phyloP scores from a whole-genome alignment of 164 flowering plant genomes.

The Magnolia kwangsiensis region DNA sequence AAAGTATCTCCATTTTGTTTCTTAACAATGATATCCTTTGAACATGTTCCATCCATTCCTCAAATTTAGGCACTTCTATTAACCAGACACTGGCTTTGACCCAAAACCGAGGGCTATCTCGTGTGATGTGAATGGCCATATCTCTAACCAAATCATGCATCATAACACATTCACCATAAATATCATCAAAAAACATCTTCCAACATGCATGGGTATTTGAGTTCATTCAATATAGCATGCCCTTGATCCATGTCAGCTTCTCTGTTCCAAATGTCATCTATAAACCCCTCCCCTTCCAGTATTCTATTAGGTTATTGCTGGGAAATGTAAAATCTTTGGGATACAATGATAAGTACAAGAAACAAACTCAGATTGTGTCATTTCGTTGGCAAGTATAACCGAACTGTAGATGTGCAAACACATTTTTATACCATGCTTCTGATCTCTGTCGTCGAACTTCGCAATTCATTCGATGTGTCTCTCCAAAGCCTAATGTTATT shows the following conservation, averaged over 20 bases:
- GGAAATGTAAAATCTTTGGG: conserved; percentile 10
- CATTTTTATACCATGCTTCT: conserved; percentile 3
- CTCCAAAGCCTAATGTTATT: conserved; percentile 4
- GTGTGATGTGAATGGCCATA: conserved; percentile 20
- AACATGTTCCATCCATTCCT: conserved; percentile 2
- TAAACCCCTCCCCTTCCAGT: conserved; percentile 23
- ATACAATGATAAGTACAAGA: conserved; percentile 11
- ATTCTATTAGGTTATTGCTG: conserved; percentile 9
- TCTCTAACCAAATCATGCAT: conserved; percentile 41
- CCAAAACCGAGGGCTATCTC: conserved; percentile 6
- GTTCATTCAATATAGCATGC: conserved; percentile 18
- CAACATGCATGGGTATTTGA: conserved; percentile 15
- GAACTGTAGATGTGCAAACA: conserved; percentile 10
- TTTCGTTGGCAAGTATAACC: conserved; percentile 2
- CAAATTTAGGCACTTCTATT: conserved; percentile 1
- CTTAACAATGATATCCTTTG: conserved; percentile 15
- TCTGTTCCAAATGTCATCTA: conserved; percentile 13
- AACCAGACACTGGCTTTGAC: conserved; percentile 15
- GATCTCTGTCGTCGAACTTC: background rate
- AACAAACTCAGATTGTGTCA: background rate
- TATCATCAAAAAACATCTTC: background rate
- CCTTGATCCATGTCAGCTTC: conserved; percentile 19
- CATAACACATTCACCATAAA: conserved; percentile 12
- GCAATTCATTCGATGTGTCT: conserved; percentile 8
- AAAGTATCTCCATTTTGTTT: conserved; percentile 9